phyloP scores from a whole-genome alignment of 192 early-diverging fungal genomes.

The Entomortierella chlamydospora region DNA sequence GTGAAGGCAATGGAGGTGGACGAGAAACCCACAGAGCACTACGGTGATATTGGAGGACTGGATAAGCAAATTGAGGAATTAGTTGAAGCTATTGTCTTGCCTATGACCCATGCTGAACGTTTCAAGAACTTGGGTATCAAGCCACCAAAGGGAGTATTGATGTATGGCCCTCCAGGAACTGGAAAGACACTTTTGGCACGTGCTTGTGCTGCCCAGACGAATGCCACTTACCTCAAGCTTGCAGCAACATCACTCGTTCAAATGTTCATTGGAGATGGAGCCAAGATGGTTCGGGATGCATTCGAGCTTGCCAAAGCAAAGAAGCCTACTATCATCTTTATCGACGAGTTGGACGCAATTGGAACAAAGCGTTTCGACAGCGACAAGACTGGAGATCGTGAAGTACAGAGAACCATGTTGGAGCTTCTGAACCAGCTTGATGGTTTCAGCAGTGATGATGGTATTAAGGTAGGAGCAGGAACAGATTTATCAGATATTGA shows the following conservation, averaged over 20 bases:
- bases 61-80: slow-evolving; percentile 91
- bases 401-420: slow-evolving; percentile 99
- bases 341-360: slow-evolving; percentile 98
- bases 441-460: slow-evolving; percentile 94
- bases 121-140: slow-evolving; percentile 91
- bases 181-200: slow-evolving; percentile 95
- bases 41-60: slow-evolving; percentile 93
- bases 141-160: slow-evolving; percentile 86
- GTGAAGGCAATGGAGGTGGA: slow-evolving; percentile 99
- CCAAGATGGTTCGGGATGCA: slow-evolving; percentile 96
- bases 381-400: slow-evolving; percentile 98
- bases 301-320: slow-evolving; percentile 98
- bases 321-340: slow-evolving; percentile 98
- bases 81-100: slow-evolving; percentile 88
- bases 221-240: slow-evolving; percentile 95
- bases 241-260: slow-evolving; percentile 95
- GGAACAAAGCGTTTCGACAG: slow-evolving; percentile 99
- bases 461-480: slow-evolving; percentile 84
- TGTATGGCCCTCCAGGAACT: slow-evolving; percentile 89
- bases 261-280: slow-evolving; percentile 99
- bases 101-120: slow-evolving; percentile 87
- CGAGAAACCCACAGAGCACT: slow-evolving; percentile 98
- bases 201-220: slow-evolving; percentile 98
- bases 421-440: slow-evolving; percentile 98
- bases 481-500: neutral